A percentile compares a stretch with the other conserved stretches of the same genome.
These are phyloP conservation scores for Boletellus dicymbophilus DNA, from an alignment of 1,284 basidiomycete genomes.

Conservation along the genomic window DNA sequence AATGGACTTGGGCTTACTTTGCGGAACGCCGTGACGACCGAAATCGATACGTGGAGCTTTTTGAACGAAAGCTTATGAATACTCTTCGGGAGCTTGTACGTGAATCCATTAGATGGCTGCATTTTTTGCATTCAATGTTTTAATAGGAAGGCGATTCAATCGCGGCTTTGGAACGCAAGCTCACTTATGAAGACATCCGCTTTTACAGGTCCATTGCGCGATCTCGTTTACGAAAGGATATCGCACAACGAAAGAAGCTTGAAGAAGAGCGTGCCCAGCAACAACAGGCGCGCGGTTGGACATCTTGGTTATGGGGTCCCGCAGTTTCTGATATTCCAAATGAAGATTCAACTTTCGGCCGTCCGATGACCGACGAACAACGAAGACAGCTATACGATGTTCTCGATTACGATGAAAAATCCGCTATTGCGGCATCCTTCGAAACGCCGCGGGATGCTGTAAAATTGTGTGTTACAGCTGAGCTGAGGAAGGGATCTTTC, in stretches of 20 bases:
- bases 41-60: constrained; percentile 81
- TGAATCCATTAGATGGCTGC: constrained; percentile 1
- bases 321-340: constrained; percentile 37
- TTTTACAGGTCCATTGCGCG: constrained; percentile 98
- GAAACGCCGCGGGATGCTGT: constrained; percentile 83
- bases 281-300: constrained; percentile 66
- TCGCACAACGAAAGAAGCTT: constrained; percentile 64
- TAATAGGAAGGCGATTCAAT: constrained; percentile 64
- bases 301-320: constrained; percentile 86
- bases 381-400: constrained; percentile 92
- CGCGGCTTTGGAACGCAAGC: constrained; percentile 75
- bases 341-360: constrained; percentile 58
- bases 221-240: constrained; percentile 87
- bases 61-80: constrained; percentile 75
- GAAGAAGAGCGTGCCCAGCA: constrained; percentile 68
- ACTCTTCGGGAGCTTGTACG: constrained; percentile 50
- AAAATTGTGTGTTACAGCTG: constrained; percentile 76
- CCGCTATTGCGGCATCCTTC: constrained; percentile 67
- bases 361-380: constrained; percentile 89
- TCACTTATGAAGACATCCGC: constrained; percentile 94
- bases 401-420: constrained; percentile 92
- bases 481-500: constrained; percentile 87
- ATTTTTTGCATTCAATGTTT: constrained; percentile 9
- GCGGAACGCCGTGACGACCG: constrained; percentile 88
- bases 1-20: constrained; percentile 96